Base-by-base conservation (phyloP, 306 rosid genomes). In the Carpinus viminea region DNA sequence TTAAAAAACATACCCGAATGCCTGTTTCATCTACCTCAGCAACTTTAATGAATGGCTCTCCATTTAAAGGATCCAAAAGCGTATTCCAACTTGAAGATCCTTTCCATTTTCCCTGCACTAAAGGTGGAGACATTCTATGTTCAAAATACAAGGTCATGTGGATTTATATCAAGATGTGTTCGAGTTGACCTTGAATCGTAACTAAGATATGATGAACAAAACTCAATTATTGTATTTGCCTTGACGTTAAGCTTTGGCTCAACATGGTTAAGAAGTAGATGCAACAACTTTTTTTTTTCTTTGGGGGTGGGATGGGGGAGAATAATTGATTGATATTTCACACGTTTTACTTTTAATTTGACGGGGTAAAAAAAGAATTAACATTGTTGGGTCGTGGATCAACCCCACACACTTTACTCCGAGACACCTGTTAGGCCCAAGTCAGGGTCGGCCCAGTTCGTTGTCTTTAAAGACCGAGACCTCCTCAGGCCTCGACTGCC, bases 101-200 rank as follows among this genome's bases (percentile, higher is more conserved):
- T 36, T 78, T 76, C 98, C 98, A 95, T 87, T 92, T 92, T 78
- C 98, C 98, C 85, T 91, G 92, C 86, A 95, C 98, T 95, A 84
- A 84, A 86, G 80, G 84, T 74, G 72, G 79, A 80, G 17, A 76
- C 21, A 76, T 7, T n/a, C 48, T 18, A 54, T 48, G 48, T 71
- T 76, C 69, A 71, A 47, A 48, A 61, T 48, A 60, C 71, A 17
- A 13, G 21, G 55, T 46, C 52, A 24, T 55, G 15, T 43, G 20
- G 47, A 12, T 59, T 8, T 64, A 64, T 34, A 13, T 31, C 21
- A 66, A 38, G 51, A 38, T 16, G 71, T 59, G 74, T 65, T 79
- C 73, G 56, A 71, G 65, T 31, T 8, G 8, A 69, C 70, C 43
- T 13, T 48, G 17, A 76, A 13, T 55, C 62, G 34, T 69, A 15